These are phyloP conservation scores for Nepenthes alata DNA, from an alignment of 179 eudicot species.

Conservation along the genomic window DNA sequence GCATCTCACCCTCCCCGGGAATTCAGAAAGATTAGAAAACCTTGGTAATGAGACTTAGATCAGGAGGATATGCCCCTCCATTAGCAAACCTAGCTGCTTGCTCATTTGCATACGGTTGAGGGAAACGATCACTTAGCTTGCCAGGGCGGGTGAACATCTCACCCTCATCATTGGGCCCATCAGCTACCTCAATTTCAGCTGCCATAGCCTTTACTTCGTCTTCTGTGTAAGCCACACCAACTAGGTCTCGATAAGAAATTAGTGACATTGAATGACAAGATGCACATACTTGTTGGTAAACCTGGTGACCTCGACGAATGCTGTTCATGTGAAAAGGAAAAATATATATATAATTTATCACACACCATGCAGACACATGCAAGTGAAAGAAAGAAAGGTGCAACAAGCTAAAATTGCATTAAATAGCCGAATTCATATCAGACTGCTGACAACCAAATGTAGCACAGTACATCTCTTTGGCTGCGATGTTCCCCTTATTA, in stretches of 20 bases:
- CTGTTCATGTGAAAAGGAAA: conserved; percentile 23
- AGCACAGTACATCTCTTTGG: too few relatives aligned
- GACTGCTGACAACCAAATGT: too few relatives aligned
- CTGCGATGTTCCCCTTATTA: too few relatives aligned
- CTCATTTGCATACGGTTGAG: conserved; percentile 78
- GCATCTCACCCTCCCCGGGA: not conserved
- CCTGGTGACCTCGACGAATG: conserved; percentile 97
- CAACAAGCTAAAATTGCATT: too few relatives aligned
- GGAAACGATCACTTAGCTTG: conserved; percentile 75
- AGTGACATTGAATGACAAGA: conserved; percentile 93
- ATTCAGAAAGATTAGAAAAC: not conserved
- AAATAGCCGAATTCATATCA: too few relatives aligned
- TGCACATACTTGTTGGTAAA: conserved; percentile 90
- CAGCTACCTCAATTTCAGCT: conserved; percentile 88
- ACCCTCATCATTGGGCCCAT: conserved; percentile 98
- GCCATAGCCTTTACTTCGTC: conserved; percentile 95
- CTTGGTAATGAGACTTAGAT: conserved; percentile 77
- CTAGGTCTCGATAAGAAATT: conserved; percentile 81
- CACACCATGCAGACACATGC: too few relatives aligned
- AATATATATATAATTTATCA: too few relatives aligned
- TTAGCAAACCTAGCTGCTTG: conserved; percentile 90
- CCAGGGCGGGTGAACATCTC: conserved; percentile 91
- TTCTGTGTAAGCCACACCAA: conserved; percentile 92
- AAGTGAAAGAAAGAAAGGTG: too few relatives aligned
- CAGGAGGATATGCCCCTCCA: conserved; percentile 97